Conservation (phyloP, 257 asterid species). For the Solanum phureja region DNA sequence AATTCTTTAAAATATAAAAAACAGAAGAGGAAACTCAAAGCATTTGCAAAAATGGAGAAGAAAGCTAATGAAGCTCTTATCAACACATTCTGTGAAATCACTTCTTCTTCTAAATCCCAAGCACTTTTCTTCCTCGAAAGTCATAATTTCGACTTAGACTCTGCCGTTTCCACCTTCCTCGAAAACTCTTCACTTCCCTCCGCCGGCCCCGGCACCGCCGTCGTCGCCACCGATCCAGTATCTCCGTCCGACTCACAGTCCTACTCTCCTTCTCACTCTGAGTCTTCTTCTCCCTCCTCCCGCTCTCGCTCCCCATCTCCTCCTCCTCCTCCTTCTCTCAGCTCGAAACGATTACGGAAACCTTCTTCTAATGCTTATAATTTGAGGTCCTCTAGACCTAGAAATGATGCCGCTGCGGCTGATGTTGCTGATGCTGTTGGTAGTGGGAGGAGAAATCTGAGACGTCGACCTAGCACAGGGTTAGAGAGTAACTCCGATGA, state of each 20-base stretch:
- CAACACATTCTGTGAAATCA: slow-evolving; percentile 64
- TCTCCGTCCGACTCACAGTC: slow-evolving; percentile 3
- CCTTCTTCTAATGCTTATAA: neutral
- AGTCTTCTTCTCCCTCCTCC: slow-evolving; percentile 6
- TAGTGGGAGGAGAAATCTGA: slow-evolving; percentile 30
- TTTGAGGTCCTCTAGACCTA: slow-evolving; percentile 3
- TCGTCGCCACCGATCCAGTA: neutral
- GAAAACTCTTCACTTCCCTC: slow-evolving; percentile 26
- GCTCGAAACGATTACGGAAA: neutral
- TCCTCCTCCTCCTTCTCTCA: neutral
- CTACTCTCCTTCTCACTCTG: neutral
- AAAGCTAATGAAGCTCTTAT: slow-evolving; percentile 14
- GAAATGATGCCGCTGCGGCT: neutral
- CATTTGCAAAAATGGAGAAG: slow-evolving; percentile 15
- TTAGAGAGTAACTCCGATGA: slow-evolving; percentile 56
- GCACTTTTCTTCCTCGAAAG: slow-evolving; percentile 72
- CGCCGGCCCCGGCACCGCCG: neutral
- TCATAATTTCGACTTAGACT: slow-evolving; percentile 67
- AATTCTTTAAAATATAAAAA: too few relatives aligned
- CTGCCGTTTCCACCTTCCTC: slow-evolving; percentile 76
- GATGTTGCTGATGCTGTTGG: slow-evolving; percentile 3
- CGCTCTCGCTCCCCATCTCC: slow-evolving; percentile 12
- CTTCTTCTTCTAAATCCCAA: slow-evolving; percentile 47
- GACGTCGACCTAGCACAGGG: slow-evolving; percentile 29
- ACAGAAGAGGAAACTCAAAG: neutral